Base-by-base conservation (phyloP, 495 filamentous ascomycete species). In the Hypoxylon crocopeplum region DNA sequence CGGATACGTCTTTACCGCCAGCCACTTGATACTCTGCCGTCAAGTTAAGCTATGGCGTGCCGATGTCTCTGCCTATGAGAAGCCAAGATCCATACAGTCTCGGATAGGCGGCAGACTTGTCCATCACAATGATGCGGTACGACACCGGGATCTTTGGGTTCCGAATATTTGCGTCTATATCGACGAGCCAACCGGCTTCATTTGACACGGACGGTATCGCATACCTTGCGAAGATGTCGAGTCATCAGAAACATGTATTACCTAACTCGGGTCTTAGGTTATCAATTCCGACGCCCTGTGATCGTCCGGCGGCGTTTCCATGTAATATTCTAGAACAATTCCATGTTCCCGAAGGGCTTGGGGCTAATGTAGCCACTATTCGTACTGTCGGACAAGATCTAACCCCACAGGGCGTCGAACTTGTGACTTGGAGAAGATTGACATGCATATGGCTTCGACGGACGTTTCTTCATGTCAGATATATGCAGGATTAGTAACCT, bases 241-340 rank as follows among this genome's bases (percentile, higher is more conserved):
- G 24, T 4, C 8, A 27, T 27, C 8, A 27, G 24, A 8, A 4
- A 27, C 8, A 7, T 15, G 19, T 29, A 38, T 37, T 11, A 12
- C n/a, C 40, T 25, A n/a, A 38, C n/a, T 12, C 22, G 29, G 27
- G 19, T 39, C 22, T 7, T n/a, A 8, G 17, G 19, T 11, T 13
- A 4, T 13, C 16, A 49, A 42, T 19, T 16, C 29, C 21, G 41
- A 49, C 4, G 25, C 19, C 20, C 21, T 12, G 11, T 13, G 34
- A 34, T 53, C 41, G 42, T 24, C 41, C 32, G n/a, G n/a, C 32
- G 48, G 40, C 48, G 48, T 24, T 21, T 7, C 15, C 13, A 20
- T 30, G 36, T 33, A 27, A 44, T 51, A 39, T 63, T 63, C 59
- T 63, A 58, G 59, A 63, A 63, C 34, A 7, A 33, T 57, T 63